phyloP scores from a whole-genome alignment of 495 filamentous ascomycete species.

The Aspergillus biplanus region DNA sequence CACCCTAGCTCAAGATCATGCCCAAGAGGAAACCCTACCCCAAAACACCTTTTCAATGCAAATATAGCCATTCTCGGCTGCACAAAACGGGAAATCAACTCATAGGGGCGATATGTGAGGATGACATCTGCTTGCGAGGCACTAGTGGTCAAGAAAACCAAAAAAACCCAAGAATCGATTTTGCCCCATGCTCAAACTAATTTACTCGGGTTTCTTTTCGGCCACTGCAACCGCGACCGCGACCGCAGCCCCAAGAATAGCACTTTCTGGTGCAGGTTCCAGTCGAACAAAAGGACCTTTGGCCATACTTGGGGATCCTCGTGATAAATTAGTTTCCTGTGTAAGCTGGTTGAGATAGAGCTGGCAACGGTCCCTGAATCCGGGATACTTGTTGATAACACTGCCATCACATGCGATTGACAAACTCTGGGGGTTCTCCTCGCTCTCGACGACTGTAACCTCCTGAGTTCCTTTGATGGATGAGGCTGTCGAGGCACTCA shows the following conservation, averaged over 20 bases:
- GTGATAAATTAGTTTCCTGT: constrained; percentile 28
- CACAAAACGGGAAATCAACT: background rate
- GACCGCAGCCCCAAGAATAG: constrained; percentile 60
- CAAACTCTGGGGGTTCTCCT: constrained; percentile 33
- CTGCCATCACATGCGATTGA: constrained; percentile 62
- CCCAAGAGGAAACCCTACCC: constrained; percentile 3
- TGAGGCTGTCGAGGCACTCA: constrained; percentile 25
- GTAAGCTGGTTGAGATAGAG: constrained; percentile 51
- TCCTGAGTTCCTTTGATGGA: constrained; percentile 41
- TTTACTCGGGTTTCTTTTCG: constrained; percentile 21
- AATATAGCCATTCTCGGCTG: constrained; percentile 5
- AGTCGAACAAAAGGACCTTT: constrained; percentile 39
- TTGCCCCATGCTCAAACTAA: background rate
- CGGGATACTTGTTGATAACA: constrained; percentile 63
- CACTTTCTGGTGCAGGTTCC: constrained; percentile 55
- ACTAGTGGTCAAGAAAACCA: background rate
- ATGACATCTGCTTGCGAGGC: background rate
- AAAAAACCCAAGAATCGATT: background rate
- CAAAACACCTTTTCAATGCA: constrained; percentile 26
- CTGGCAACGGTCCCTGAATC: constrained; percentile 56
- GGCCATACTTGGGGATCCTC: constrained; percentile 22
- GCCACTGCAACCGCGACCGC: constrained; percentile 57
- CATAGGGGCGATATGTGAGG: background rate
- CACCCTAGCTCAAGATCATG: constrained; percentile 4
- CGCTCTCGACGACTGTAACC: constrained; percentile 47